Conservation (phyloP, 2,329 filamentous ascomycete genomes). For the Emergomyces pasteurianus region DNA sequence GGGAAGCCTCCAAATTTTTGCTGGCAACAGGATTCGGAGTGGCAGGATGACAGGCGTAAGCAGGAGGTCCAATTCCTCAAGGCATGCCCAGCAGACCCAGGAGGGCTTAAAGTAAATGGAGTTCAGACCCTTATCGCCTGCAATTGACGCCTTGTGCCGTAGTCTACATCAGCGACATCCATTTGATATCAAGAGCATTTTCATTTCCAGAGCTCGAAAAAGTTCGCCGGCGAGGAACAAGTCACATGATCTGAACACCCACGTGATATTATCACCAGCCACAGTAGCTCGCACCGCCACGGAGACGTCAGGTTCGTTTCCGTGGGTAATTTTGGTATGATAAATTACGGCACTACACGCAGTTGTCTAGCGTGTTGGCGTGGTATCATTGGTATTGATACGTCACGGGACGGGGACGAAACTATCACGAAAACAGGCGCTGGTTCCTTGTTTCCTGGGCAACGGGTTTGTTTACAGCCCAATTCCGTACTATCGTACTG, state of each 20-base stretch:
- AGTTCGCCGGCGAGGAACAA: neutral
- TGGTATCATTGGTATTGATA: neutral
- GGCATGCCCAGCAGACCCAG: neutral
- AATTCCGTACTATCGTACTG: neutral
- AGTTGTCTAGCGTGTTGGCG: neutral
- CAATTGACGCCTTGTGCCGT: neutral
- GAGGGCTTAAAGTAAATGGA: neutral
- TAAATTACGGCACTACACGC: neutral
- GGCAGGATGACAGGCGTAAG: neutral
- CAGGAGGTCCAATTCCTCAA: neutral
- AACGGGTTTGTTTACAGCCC: slow-evolving; percentile 1
- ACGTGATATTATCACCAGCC: neutral
- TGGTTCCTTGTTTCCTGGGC: neutral
- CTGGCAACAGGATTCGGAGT: neutral
- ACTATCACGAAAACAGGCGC: neutral
- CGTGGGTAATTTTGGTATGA: neutral
- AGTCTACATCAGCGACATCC: neutral
- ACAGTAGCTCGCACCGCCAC: neutral
- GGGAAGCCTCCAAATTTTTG: neutral
- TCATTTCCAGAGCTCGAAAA: neutral
- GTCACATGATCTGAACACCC: neutral
- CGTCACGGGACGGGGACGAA: neutral
- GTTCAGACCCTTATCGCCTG: neutral
- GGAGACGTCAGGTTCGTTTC: neutral
- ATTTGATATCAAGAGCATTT: neutral